Evolutionary conservation across 2,329 filamentous ascomycete genomes (phyloP).

Genomic region (Penicillium expansum): DNA sequence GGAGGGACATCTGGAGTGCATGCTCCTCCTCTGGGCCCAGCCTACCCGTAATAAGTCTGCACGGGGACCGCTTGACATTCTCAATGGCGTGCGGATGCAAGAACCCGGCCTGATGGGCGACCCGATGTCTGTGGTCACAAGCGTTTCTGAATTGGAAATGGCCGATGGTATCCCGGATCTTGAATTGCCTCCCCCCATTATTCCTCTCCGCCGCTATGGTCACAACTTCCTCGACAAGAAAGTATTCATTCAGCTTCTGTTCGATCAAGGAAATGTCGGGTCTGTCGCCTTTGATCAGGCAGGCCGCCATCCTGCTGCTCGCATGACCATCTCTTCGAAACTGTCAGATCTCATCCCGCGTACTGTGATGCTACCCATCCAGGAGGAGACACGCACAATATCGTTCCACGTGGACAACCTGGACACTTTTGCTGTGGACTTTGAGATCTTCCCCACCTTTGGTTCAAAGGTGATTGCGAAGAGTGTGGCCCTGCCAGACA

Average conservation of each 20-base stretch:
- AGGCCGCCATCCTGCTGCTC: constrained; percentile 90
- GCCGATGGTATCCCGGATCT: constrained; percentile 87
- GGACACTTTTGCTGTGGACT: constrained; percentile 89
- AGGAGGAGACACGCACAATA: constrained; percentile 89
- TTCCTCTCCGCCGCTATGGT: constrained; percentile 88
- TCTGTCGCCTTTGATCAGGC: constrained; percentile 96
- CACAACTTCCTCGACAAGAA: constrained; percentile 99
- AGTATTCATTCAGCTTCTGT: constrained; percentile 89
- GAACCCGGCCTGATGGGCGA: constrained; percentile 28
- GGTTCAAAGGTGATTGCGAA: constrained; percentile 97
- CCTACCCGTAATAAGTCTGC: constrained; percentile 22
- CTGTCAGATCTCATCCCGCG: constrained; percentile 93
- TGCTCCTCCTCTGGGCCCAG: constrained; percentile 69
- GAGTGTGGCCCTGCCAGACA: constrained; percentile 83
- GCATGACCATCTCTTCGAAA: constrained; percentile 94
- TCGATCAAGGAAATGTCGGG: constrained; percentile 65
- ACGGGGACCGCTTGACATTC: constrained; percentile 34
- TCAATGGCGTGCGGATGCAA: constrained; percentile 35
- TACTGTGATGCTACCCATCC: constrained; percentile 91
- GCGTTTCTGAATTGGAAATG: constrained; percentile 59
- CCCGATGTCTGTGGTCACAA: constrained; percentile 29
- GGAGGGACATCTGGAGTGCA: constrained; percentile 94
- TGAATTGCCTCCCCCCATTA: constrained; percentile 90
- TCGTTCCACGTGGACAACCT: constrained; percentile 96
- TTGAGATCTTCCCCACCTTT: constrained; percentile 96